Base-by-base conservation (phyloP, 2,329 filamentous ascomycete genomes). In the Elsinoe necatrix region DNA sequence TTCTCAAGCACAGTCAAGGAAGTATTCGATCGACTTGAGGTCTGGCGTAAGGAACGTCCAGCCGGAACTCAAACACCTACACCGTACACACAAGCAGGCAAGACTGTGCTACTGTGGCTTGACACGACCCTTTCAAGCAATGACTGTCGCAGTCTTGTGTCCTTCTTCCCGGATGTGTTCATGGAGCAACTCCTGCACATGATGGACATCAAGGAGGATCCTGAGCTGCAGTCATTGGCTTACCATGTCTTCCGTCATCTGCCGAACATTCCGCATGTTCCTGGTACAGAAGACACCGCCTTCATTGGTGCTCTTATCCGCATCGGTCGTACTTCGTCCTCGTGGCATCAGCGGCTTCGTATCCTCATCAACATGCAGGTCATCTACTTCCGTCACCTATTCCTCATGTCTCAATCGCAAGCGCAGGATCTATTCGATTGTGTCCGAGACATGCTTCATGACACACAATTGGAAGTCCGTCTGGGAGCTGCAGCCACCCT, bases 141-240 rank as follows among this genome's bases (percentile, higher is more conserved):
- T 61, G 93, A 97, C 69, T 98, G 93, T 72, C 95, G 84, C 0
- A 86, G 93, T 67, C 81, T 98, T 12, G 83, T 95, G 16, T 83
- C 85, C 2, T 97, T 96, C 79, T 97, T 98, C 76, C 87, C 90
- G 0, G 80, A 87, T 34, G 79, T 86, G 0, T 92, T 97, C 67
- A 93, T 95, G 69, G 88, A 93, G 65, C 88, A 96, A 69, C 81
- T 98, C 12, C 76, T 98, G 54, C 91, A 98, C 75, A 98, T 98
- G 93, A 98, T 98, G 92, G 93, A 98, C 67, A 89, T 98, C 69
- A 97, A 97, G 71, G 93, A 98, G 71, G 93, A 98, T 65, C 90
- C 89, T 0, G 95, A 98, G 71, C 80, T 98, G 1, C 95, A 96
- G 77, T 86, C 87, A 8, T 80, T 96, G 7, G 92, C 93, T 0